Evolutionary conservation across 495 filamentous ascomycete genomes (phyloP).

Genomic region (Penicillium pancosmium): DNA sequence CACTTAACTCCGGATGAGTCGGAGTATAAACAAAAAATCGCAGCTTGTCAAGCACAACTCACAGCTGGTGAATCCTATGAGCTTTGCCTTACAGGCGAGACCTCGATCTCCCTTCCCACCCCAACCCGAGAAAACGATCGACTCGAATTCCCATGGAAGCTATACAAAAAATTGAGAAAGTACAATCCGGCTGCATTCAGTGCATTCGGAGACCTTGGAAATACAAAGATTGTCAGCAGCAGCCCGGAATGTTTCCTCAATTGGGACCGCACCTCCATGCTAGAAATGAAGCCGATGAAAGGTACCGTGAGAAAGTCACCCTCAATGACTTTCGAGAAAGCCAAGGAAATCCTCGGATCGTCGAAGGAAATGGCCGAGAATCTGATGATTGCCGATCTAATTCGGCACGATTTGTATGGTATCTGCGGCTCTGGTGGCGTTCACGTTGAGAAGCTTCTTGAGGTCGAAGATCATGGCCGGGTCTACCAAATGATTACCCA

Average conservation of each 20-base stretch:
- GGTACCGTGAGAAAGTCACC: conserved; percentile 81
- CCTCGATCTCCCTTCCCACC: conserved; percentile 55
- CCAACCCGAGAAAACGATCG: conserved; percentile 22
- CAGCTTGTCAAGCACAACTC: conserved; percentile 71
- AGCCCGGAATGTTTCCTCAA: conserved; percentile 92
- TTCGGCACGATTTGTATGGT: conserved; percentile 86
- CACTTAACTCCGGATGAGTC: conserved; percentile 51
- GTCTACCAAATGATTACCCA: conserved; percentile 91
- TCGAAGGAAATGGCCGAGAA: conserved; percentile 95
- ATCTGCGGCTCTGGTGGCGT: conserved; percentile 72
- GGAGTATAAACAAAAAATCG: conserved; percentile 66
- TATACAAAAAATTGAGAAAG: conserved; percentile 70
- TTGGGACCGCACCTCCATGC: conserved; percentile 56
- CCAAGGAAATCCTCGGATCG: conserved; percentile 67
- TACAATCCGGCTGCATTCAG: conserved; percentile 86
- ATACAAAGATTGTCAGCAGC: conserved; percentile 72
- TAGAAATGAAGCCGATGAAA: conserved; percentile 80
- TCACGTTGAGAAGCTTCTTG: conserved; percentile 68
- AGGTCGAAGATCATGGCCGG: conserved; percentile 85
- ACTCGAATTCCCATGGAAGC: conserved; percentile 57
- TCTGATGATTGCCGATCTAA: conserved; percentile 96
- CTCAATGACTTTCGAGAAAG: conserved; percentile 65
- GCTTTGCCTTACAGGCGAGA: conserved; percentile 82
- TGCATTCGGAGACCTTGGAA: conserved; percentile 74
- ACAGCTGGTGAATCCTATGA: conserved; percentile 87